Evolutionary conservation across 345 rosid species (phyloP).

Genomic region (Raphanus raphanistrum): DNA sequence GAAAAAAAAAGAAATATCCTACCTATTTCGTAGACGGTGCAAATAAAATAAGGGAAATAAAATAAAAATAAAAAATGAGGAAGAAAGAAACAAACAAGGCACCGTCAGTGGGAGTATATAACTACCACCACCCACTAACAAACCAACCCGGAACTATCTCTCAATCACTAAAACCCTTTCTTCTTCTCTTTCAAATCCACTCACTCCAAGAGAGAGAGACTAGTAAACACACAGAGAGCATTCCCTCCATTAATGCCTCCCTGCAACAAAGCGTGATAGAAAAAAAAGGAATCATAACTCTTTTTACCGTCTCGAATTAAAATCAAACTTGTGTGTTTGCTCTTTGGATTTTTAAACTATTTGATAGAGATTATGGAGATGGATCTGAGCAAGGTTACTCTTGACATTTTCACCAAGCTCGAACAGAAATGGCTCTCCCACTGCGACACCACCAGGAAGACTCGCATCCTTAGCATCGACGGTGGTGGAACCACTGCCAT

Average conservation of each 20-base stretch:
- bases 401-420: constrained; percentile 85
- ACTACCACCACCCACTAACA: constrained; percentile 33
- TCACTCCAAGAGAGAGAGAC: constrained; percentile 26
- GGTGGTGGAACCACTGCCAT: constrained; percentile 76
- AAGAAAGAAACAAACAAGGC: not conserved
- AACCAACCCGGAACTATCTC: constrained; percentile 33
- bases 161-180: constrained; percentile 25
- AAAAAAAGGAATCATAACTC: not conserved
- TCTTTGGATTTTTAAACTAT: not conserved
- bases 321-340: not conserved
- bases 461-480: constrained; percentile 82
- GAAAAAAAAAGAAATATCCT: not conserved
- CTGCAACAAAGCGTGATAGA: constrained; percentile 30
- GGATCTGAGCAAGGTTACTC: constrained; percentile 88
- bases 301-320: not conserved
- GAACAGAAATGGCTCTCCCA: constrained; percentile 95
- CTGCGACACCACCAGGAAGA: constrained; percentile 62
- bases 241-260: constrained; percentile 13
- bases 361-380: constrained; percentile 35
- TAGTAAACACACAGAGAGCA: constrained; percentile 18
- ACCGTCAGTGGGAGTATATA: not conserved
- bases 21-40: not conserved
- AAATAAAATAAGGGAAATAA: not conserved
- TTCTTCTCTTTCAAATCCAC: constrained; percentile 18
- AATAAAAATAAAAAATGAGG: not conserved